Base-by-base conservation (phyloP, 257 asterid species). In the Prunella vulgaris region DNA sequence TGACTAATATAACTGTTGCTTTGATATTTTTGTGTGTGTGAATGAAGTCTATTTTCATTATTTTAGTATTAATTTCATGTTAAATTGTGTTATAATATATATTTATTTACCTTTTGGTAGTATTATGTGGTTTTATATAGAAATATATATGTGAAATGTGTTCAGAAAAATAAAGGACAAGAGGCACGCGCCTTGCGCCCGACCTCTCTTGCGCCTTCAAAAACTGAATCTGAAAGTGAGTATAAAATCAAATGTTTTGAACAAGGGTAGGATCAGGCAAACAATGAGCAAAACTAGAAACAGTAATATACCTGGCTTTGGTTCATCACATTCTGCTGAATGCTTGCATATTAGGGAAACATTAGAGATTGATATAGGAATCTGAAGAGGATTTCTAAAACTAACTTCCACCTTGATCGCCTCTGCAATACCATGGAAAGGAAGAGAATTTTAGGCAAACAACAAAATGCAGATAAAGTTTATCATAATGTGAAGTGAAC, bases 321-420 rank as follows among this genome's bases (percentile, higher is more conserved):
- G 70, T 71, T 78, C 85, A 71, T 80, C 87, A 59, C 76, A 38
- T 49, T 68, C 73, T 69, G 79, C 68, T 64, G 89, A 81, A 79
- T 89, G 96, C 84, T 89, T 88, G 76, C 97, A 91, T 74, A 89
- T 76, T 66, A 94, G 83, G 60, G 95, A 80, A 77, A 86, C 77
- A 69, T 84, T 82, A 77, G 99, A 84, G 71, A 94, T 68, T 15
- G 97, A 80, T 71, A 94, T 73, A 74, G 97, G 93, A 77, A 94
- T 87, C 85, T 85, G 97, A 77, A 94, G 97, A 66, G 99, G 99
- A 80, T 94, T 94, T 75, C 72, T 85, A 69, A 94, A 87, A 79
- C 81, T 87, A 75, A 91, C 79, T 57, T 81, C 87, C 71, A 94
- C 88, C 86, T 76, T 87, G 74, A 94, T 85, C 46, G 90, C 86